A percentile compares a stretch with the other conserved stretches of the same genome.
Evolutionary conservation across 2,329 filamentous ascomycete genomes (phyloP).

Genomic region (Sporothrix luriei): DNA sequence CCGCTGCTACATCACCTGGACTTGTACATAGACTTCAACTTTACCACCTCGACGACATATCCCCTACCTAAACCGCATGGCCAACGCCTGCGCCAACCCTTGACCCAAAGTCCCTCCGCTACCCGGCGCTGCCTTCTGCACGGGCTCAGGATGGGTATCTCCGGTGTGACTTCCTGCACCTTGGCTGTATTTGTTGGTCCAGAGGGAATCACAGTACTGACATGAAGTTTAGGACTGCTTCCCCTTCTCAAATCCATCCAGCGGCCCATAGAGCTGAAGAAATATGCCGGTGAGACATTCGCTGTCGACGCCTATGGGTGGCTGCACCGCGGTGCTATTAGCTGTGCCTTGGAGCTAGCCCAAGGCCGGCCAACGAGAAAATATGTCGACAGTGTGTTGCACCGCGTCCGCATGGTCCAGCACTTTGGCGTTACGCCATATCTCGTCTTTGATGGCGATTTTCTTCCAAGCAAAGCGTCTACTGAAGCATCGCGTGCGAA

Average conservation of each 20-base stretch:
- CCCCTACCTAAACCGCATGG: conserved; percentile 26
- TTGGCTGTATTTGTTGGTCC: background rate
- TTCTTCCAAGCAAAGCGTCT: conserved; percentile 85
- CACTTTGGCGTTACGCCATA: conserved; percentile 95
- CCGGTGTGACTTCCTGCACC: conserved; percentile 31
- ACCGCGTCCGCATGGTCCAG: conserved; percentile 88
- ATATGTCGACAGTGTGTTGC: conserved; percentile 87
- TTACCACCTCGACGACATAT: conserved; percentile 7
- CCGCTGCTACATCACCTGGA: too few relatives aligned
- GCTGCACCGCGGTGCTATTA: conserved; percentile 89
- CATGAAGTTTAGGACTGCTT: conserved; percentile 66
- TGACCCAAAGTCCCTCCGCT: background rate
- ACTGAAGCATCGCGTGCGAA: conserved; percentile 80
- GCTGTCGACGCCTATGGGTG: conserved; percentile 98
- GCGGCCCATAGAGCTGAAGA: conserved; percentile 80
- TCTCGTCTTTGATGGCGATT: conserved; percentile 94
- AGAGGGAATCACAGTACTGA: too few relatives aligned
- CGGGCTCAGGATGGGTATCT: conserved; percentile 36
- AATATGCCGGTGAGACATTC: conserved; percentile 82
- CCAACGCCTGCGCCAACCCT: conserved; percentile 8
- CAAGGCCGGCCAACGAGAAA: conserved; percentile 84
- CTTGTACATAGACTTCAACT: background rate
- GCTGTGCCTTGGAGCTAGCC: conserved; percentile 88
- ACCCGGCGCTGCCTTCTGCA: conserved; percentile 20
- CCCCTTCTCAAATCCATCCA: conserved; percentile 96